Conservation (phyloP, 495 filamentous ascomycete genomes). For the Aspergillus affinis region DNA sequence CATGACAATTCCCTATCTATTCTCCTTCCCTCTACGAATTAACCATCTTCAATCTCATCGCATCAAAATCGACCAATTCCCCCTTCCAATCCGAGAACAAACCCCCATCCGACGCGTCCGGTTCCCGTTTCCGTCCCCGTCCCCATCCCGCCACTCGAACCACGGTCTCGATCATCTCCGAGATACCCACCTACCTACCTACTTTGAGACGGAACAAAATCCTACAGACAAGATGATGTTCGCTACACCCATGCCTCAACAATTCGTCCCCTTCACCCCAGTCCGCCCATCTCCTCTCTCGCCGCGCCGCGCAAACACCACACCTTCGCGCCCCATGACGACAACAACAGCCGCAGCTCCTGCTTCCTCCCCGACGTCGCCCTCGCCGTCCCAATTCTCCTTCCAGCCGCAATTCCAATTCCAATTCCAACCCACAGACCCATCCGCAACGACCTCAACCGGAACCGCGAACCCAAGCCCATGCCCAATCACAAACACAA, state of each 20-base stretch:
- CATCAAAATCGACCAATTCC: neutral
- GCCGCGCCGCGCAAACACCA: slow-evolving; percentile 20
- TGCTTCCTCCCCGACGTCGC: neutral
- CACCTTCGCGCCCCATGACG: neutral
- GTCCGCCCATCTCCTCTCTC: slow-evolving; percentile 53
- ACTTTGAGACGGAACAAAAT: neutral
- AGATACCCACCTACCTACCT: slow-evolving; percentile 1
- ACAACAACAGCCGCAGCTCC: neutral
- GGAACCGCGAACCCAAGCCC: no score
- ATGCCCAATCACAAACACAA: no score
- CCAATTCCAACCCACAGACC: slow-evolving; percentile 3
- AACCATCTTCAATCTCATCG: no score
- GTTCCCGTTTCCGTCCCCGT: no score
- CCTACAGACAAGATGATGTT: slow-evolving; percentile 24
- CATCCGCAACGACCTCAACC: neutral
- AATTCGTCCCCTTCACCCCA: slow-evolving; percentile 40
- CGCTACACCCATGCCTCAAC: slow-evolving; percentile 31
- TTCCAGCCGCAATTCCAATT: slow-evolving; percentile 2
- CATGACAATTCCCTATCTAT: no score
- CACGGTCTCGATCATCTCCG: neutral
- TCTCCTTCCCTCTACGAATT: neutral
- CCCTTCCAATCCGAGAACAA: neutral
- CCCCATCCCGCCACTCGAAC: neutral
- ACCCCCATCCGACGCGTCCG: neutral
- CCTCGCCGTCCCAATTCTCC: neutral